These are phyloP conservation scores for Populus hybrid DNA, from an alignment of 441 rosid species.

Conservation along the genomic window DNA sequence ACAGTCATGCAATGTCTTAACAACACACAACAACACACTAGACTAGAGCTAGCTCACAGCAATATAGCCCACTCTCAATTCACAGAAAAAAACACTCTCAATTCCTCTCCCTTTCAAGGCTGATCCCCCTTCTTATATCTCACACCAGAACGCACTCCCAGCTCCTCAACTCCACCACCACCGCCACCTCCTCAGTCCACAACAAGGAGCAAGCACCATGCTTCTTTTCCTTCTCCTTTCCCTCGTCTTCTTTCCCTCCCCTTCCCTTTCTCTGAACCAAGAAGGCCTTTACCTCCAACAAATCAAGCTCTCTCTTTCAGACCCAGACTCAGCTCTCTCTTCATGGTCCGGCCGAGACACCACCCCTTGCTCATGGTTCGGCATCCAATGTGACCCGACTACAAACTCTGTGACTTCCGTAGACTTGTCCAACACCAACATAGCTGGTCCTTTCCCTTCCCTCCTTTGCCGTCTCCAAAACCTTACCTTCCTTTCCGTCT, in stretches of 20 bases:
- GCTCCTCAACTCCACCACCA: neutral
- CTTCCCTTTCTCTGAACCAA: conserved; percentile 51
- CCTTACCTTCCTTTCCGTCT: conserved; percentile 50
- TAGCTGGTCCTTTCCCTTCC: conserved; percentile 73
- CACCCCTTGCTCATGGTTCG: conserved; percentile 72
- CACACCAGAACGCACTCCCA: neutral
- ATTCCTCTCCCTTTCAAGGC: neutral
- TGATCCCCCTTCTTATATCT: neutral
- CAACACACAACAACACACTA: neutral
- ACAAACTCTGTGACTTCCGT: conserved; percentile 54
- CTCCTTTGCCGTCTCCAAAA: conserved; percentile 60
- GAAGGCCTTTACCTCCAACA: conserved; percentile 70
- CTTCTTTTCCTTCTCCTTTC: conserved; percentile 19
- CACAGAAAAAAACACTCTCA: neutral
- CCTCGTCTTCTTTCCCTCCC: conserved; percentile 17
- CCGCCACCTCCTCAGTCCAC: neutral
- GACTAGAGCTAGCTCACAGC: neutral
- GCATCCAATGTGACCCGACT: conserved; percentile 50
- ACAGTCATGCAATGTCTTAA: neutral
- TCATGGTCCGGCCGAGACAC: conserved; percentile 58
- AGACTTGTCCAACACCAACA: conserved; percentile 52
- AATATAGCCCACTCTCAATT: neutral
- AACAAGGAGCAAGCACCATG: neutral
- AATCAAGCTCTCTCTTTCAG: conserved; percentile 48
- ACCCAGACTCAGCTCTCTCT: conserved; percentile 63